Conservation (phyloP, 148 eudicot species). For the Amaranthus hypochondriacus region DNA sequence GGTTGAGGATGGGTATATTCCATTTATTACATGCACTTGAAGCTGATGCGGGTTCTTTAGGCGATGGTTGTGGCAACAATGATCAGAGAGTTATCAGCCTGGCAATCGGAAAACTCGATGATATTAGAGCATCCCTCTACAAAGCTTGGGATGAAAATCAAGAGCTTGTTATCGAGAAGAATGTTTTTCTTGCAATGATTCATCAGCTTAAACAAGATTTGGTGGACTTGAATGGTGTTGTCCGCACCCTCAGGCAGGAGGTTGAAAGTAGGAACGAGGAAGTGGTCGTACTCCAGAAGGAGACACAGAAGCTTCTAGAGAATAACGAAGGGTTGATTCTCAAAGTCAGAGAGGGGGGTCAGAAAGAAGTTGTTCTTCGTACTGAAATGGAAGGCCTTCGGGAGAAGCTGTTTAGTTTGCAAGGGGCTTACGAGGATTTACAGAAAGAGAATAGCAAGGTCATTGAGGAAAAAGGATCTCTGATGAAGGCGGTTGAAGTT, state of each 20-base stretch:
- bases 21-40: slow-evolving; percentile 52
- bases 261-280: slow-evolving; percentile 41
- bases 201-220: slow-evolving; percentile 53
- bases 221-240: slow-evolving; percentile 37
- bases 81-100: slow-evolving; percentile 43
- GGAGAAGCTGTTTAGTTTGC: slow-evolving; percentile 45
- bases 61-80: slow-evolving; percentile 32
- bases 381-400: slow-evolving; percentile 48
- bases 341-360: slow-evolving; percentile 48
- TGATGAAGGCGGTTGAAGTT: slow-evolving; percentile 37
- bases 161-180: slow-evolving; percentile 48
- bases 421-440: slow-evolving; percentile 42
- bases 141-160: slow-evolving; percentile 59
- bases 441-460: slow-evolving; percentile 41
- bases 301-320: slow-evolving; percentile 51
- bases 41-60: slow-evolving; percentile 32
- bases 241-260: slow-evolving; percentile 41
- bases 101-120: slow-evolving; percentile 45
- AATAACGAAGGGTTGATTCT: slow-evolving; percentile 50
- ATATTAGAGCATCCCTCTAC: slow-evolving; percentile 40
- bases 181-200: slow-evolving; percentile 55
- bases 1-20: slow-evolving; percentile 49
- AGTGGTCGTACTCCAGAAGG: slow-evolving; percentile 41
- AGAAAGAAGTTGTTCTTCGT: slow-evolving; percentile 44
- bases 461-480: slow-evolving; percentile 41